Evolutionary conservation across 345 rosid genomes (phyloP).

Genomic region (Salix purpurea): DNA sequence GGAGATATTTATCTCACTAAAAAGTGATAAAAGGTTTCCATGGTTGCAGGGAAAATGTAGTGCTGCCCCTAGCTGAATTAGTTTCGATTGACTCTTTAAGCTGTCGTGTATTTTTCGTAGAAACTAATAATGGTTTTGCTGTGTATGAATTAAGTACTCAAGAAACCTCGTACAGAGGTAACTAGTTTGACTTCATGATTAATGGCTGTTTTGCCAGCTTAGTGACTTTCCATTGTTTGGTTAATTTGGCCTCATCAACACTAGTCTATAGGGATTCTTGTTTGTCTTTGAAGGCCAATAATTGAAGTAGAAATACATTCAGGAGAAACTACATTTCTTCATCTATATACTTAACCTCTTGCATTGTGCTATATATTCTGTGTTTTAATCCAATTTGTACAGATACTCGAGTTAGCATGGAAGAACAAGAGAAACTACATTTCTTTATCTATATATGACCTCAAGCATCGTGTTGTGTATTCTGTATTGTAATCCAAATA

Average conservation of each 20-base stretch:
- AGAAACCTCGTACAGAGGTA: conserved; percentile 23
- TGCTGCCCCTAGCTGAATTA: conserved; percentile 30
- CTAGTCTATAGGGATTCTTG: neutral
- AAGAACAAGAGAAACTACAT: conserved; percentile 10
- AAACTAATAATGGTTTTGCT: conserved; percentile 1
- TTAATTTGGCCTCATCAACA: neutral
- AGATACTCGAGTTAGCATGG: neutral
- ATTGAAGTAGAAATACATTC: neutral
- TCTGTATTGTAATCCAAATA: conserved; percentile 26
- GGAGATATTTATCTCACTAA: conserved; percentile 65
- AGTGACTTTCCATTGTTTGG: neutral
- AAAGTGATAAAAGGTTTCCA: conserved; percentile 60
- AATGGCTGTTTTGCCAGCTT: conserved; percentile 12
- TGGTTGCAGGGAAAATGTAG: conserved; percentile 71
- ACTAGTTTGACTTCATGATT: conserved; percentile 18
- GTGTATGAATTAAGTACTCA: conserved; percentile 1
- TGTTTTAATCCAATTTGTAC: conserved; percentile 20
- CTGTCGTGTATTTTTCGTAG: conserved; percentile 8
- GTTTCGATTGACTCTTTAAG: neutral
- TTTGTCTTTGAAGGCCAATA: neutral
- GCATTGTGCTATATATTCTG: conserved; percentile 7
- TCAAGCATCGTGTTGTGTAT: conserved; percentile 3
- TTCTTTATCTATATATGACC: neutral
- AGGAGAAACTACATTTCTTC: neutral
- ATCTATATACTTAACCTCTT: neutral